Evolutionary conservation across 441 rosid species (phyloP).

Genomic region (Adansonia grandidieri): DNA sequence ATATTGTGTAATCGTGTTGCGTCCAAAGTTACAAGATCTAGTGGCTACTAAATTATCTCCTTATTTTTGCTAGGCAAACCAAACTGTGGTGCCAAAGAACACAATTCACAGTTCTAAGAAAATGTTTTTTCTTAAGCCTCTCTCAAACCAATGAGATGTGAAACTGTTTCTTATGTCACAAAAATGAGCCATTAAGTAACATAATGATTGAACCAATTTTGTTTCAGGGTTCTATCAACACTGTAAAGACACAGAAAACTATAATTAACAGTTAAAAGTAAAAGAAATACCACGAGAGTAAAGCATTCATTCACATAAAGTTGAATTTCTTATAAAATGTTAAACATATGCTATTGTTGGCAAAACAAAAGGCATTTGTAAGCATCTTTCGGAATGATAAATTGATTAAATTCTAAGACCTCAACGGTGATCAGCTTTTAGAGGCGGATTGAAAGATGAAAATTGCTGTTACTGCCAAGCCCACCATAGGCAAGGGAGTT

Average conservation of each 20-base stretch:
- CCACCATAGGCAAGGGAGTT: constrained; percentile 74
- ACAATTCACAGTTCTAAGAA: no score
- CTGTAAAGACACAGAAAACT: not conserved
- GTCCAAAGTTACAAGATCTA: no score
- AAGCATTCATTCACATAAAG: constrained; percentile 17
- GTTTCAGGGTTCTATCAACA: not conserved
- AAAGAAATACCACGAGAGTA: not conserved
- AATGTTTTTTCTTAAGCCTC: no score
- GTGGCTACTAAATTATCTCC: no score
- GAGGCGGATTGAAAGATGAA: constrained; percentile 55
- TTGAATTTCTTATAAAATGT: constrained; percentile 7
- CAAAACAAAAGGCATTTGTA: constrained; percentile 33
- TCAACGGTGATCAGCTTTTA: constrained; percentile 42
- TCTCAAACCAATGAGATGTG: no score
- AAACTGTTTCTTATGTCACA: no score
- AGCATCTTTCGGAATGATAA: constrained; percentile 25
- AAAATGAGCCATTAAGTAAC: not conserved
- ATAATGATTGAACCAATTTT: not conserved
- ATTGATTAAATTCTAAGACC: constrained; percentile 27
- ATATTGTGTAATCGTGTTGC: no score
- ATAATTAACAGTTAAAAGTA: not conserved
- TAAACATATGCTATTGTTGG: not conserved
- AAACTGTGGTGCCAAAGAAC: no score
- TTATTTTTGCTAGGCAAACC: no score
- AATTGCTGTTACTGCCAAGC: constrained; percentile 66